Conservation (phyloP, 2,329 filamentous ascomycete species). For the Alternaria metachromatica region DNA sequence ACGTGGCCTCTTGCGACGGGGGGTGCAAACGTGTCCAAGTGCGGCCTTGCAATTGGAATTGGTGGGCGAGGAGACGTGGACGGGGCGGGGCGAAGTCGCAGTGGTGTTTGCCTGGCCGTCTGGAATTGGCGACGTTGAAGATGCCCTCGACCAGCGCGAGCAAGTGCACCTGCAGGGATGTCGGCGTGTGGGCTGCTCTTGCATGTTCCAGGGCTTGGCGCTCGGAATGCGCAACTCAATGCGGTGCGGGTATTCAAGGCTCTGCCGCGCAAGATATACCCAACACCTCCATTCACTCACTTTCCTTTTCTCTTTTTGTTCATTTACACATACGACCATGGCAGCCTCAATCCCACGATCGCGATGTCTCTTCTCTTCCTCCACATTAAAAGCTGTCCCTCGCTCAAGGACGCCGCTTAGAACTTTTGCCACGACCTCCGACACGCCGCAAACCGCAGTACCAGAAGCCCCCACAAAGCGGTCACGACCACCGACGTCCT, state of each 20-base stretch:
- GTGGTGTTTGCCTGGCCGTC: slow-evolving; percentile 18
- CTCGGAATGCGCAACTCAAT: slow-evolving; percentile 10
- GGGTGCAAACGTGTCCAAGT: slow-evolving; percentile 11
- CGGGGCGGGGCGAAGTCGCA: slow-evolving; percentile 2
- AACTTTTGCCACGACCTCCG: slow-evolving; percentile 44
- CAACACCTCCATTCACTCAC: slow-evolving; percentile 7
- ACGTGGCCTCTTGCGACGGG: slow-evolving; percentile 44
- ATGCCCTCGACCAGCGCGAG: slow-evolving; percentile 32
- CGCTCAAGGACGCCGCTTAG: slow-evolving; percentile 26
- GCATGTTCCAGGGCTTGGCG: slow-evolving; percentile 14
- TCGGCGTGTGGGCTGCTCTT: slow-evolving; percentile 38
- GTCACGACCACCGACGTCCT: slow-evolving; percentile 58
- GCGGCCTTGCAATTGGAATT: slow-evolving; percentile 15
- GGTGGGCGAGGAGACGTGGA: neutral
- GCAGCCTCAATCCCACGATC: slow-evolving; percentile 42
- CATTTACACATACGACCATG: slow-evolving; percentile 24
- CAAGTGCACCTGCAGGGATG: slow-evolving; percentile 41
- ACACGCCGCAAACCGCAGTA: slow-evolving; percentile 28
- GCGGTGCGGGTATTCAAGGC: slow-evolving; percentile 24
- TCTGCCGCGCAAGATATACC: slow-evolving; percentile 2
- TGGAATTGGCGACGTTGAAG: slow-evolving; percentile 47
- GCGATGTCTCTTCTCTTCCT: slow-evolving; percentile 38
- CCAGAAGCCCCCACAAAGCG: slow-evolving; percentile 36
- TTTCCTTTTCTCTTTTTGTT: neutral
- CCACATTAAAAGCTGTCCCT: slow-evolving; percentile 25